Conservation (phyloP, 805 yeast species). For the Pichia phayaonensis region DNA sequence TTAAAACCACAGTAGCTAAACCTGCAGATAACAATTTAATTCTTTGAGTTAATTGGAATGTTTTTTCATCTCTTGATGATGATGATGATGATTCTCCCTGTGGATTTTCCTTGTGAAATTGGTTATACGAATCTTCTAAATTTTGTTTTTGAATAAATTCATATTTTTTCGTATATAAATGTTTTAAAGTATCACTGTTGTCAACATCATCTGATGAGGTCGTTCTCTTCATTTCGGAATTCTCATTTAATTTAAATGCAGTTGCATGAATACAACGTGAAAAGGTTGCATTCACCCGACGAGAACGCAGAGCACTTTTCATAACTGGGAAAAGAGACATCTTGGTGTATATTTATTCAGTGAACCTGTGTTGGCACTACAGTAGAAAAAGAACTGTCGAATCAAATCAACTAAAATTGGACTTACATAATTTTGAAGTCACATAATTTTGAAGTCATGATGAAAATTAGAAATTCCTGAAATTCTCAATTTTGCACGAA, state of each 20-base stretch:
- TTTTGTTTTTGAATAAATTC: conserved; percentile 8
- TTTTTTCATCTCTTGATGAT: conserved; percentile 13
- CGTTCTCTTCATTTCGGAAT: background rate
- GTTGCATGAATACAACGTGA: background rate
- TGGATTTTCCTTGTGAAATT: background rate
- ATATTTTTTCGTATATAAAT: conserved; percentile 6
- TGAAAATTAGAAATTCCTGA: too few relatives aligned
- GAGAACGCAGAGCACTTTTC: background rate
- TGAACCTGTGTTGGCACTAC: background rate
- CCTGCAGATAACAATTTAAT: conserved; percentile 41
- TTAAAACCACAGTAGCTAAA: conserved; percentile 29
- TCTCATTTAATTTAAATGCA: background rate
- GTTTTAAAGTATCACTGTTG: conserved; percentile 1
- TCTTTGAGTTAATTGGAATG: conserved; percentile 36
- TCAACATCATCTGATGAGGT: background rate
- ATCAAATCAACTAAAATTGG: too few relatives aligned
- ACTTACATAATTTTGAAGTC: too few relatives aligned
- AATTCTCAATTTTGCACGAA: too few relatives aligned
- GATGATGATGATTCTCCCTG: background rate
- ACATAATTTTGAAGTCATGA: too few relatives aligned
- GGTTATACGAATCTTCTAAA: conserved; percentile 6
- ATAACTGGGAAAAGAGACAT: background rate
- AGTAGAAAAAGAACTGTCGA: too few relatives aligned
- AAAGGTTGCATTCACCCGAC: background rate
- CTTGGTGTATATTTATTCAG: background rate